These are phyloP conservation scores for Pestalotiopsis sp. DNA, from an alignment of 2,329 filamentous ascomycete genomes.

Conservation along the genomic window DNA sequence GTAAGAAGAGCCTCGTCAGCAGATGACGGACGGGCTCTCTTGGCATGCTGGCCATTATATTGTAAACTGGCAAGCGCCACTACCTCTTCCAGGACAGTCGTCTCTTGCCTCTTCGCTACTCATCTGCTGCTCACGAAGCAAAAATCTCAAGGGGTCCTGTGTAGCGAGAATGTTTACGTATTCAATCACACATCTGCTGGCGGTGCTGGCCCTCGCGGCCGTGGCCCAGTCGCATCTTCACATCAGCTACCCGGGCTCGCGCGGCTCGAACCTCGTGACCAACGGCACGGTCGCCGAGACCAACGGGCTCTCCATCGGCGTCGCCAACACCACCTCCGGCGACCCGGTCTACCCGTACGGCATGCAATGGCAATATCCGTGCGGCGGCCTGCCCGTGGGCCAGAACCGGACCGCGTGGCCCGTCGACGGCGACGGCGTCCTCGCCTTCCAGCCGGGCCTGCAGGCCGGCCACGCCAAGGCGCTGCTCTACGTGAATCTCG, in stretches of 20 bases:
- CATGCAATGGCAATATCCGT: conserved; percentile 73
- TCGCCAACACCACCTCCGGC: not conserved
- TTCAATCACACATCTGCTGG: not conserved
- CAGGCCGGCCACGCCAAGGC: conserved; percentile 69
- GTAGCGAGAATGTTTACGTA: not conserved
- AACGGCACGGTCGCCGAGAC: conserved; percentile 35
- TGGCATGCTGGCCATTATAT: not conserved
- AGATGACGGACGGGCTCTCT: not conserved
- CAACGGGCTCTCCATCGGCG: conserved; percentile 3
- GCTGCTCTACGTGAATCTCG: conserved; percentile 74
- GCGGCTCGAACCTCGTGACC: conserved; percentile 65
- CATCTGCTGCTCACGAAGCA: not conserved
- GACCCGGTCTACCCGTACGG: conserved; percentile 59
- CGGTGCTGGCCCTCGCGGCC: not conserved
- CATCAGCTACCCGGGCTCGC: conserved; percentile 66
- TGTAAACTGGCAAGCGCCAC: not conserved
- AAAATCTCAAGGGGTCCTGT: not conserved
- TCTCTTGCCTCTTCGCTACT: not conserved
- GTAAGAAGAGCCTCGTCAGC: not conserved
- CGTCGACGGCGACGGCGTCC: conserved; percentile 59
- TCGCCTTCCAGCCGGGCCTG: conserved; percentile 74
- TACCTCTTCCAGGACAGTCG: not conserved
- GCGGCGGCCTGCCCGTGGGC: conserved; percentile 69
- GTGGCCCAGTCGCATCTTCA: conserved; percentile 47
- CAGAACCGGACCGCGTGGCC: conserved; percentile 74